Conservation (phyloP, 495 filamentous ascomycete species). For the Neurospora terricola region DNA sequence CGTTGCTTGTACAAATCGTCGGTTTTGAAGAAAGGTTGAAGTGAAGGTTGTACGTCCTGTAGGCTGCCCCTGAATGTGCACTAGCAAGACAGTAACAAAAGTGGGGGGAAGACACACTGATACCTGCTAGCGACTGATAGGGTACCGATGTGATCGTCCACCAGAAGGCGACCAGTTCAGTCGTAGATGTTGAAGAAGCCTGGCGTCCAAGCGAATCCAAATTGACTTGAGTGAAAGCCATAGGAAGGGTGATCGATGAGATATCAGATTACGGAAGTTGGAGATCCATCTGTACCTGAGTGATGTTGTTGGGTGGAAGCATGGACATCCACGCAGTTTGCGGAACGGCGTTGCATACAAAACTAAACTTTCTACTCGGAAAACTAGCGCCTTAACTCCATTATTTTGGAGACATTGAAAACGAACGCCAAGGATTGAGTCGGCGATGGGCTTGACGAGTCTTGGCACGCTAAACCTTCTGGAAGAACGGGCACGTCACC, state of each 20-base stretch:
- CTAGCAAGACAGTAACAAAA: background rate
- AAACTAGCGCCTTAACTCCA: rapidly evolving
- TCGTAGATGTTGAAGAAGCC: background rate
- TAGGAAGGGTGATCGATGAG: background rate
- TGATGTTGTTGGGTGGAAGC: background rate
- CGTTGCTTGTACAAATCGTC: background rate
- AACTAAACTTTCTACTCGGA: background rate
- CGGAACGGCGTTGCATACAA: background rate
- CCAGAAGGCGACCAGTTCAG: background rate
- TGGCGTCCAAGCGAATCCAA: background rate
- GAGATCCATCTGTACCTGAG: background rate
- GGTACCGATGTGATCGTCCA: background rate
- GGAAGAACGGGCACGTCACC: background rate
- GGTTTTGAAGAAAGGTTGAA: background rate
- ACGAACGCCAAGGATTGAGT: background rate
- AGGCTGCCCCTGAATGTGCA: background rate
- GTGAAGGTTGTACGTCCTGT: background rate
- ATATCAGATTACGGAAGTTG: background rate
- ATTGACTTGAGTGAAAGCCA: background rate
- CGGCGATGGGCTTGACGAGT: background rate
- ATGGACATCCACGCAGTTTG: background rate
- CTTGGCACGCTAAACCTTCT: background rate
- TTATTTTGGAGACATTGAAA: background rate
- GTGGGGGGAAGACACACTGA: too few species aligned
- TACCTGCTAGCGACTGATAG: background rate